Percentiles rank a stretch among this genome's conserved stretches.
Evolutionary conservation across 371 early-diverging fungal species (phyloP).

Genomic region (Mucor lusitanicus): DNA sequence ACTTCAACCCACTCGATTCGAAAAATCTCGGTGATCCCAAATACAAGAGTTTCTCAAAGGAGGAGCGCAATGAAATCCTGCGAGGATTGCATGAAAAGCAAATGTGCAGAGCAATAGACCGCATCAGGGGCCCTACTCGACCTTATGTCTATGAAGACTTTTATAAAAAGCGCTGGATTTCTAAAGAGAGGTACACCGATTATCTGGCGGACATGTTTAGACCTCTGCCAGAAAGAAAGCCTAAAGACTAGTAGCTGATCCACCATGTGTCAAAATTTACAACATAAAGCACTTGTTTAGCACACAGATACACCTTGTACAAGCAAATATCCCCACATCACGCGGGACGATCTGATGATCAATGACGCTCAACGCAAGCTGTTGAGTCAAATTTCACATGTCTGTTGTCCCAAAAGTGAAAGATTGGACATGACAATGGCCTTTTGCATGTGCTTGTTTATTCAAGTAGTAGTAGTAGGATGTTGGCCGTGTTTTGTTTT

Average conservation of each 20-base stretch:
- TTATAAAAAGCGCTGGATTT: not conserved
- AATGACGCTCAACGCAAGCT: not conserved
- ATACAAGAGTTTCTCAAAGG: not conserved
- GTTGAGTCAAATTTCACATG: not conserved
- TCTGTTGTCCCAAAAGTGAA: not conserved
- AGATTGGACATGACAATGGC: not conserved
- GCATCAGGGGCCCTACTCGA: not conserved
- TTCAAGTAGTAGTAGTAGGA: not conserved
- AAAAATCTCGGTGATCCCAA: not conserved
- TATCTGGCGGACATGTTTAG: not conserved
- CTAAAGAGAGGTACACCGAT: not conserved
- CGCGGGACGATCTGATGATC: not conserved
- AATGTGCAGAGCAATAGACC: not conserved
- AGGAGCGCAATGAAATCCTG: not conserved
- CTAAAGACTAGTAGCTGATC: not conserved
- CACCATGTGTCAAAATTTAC: not conserved
- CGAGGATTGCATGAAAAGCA: not conserved
- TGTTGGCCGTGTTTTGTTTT: no score
- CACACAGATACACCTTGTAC: not conserved
- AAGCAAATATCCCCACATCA: not conserved
- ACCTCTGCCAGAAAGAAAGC: no score
- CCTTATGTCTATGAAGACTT: not conserved
- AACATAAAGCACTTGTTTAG: not conserved
- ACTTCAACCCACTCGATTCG: not conserved
- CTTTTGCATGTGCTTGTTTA: not conserved